Percentiles rank a stretch among this genome's conserved stretches.
phyloP scores from a whole-genome alignment of 306 rosid genomes.

The Cicer chorassanicum region DNA sequence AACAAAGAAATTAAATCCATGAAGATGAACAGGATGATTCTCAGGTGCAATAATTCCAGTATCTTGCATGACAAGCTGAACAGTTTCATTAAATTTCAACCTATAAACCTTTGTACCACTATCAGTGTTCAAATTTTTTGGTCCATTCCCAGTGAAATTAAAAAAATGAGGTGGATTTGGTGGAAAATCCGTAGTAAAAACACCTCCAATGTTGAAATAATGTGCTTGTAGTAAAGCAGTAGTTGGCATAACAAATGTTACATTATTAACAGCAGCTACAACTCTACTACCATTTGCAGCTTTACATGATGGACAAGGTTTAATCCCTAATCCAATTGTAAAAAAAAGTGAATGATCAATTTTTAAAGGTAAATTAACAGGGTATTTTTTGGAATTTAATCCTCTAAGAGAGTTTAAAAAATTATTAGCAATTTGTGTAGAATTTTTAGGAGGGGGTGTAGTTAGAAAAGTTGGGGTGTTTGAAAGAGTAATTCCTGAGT shows the following conservation, averaged over 20 bases:
- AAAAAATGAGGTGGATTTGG: constrained; percentile 64
- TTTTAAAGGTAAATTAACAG: constrained; percentile 66
- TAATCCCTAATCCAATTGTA: constrained; percentile 70
- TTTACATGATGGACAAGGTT: constrained; percentile 72
- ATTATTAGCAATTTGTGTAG: constrained; percentile 68
- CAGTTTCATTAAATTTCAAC: constrained; percentile 64
- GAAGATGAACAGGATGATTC: constrained; percentile 86
- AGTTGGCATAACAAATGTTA: constrained; percentile 82
- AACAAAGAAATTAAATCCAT: constrained; percentile 80
- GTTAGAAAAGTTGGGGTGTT: constrained; percentile 57
- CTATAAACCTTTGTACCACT: constrained; percentile 71
- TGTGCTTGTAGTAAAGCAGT: constrained; percentile 85
- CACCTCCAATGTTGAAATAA: constrained; percentile 66
- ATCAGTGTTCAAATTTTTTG: constrained; percentile 55
- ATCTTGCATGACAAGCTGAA: constrained; percentile 81
- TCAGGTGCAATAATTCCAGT: constrained; percentile 75
- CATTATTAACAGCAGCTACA: constrained; percentile 73
- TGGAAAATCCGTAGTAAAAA: constrained; percentile 83
- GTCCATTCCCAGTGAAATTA: constrained; percentile 64
- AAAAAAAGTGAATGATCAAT: constrained; percentile 69
- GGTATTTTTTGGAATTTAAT: constrained; percentile 74
- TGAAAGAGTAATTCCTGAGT: constrained; percentile 68
- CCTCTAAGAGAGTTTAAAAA: constrained; percentile 61
- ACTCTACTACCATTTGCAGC: constrained; percentile 82
- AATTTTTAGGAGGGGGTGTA: constrained; percentile 69